Conservation (phyloP, 805 yeast genomes). For the Teunomyces gatunensis region DNA sequence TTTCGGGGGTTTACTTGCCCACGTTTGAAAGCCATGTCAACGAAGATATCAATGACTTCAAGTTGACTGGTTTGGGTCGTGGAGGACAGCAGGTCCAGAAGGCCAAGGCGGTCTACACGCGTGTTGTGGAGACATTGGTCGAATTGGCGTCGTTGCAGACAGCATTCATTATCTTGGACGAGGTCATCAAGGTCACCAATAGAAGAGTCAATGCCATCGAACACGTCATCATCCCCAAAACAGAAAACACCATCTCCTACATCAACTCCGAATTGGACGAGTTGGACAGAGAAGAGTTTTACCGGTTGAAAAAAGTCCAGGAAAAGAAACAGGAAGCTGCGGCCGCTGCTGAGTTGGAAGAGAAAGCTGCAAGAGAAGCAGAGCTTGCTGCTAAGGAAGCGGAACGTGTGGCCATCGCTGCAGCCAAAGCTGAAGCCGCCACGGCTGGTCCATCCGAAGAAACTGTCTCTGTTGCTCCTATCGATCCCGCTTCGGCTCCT, state of each 20-base stretch:
- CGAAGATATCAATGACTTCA: slow-evolving; percentile 87
- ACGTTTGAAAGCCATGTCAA: slow-evolving; percentile 85
- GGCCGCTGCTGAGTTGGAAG: slow-evolving; percentile 62
- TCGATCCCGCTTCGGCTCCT: not conserved
- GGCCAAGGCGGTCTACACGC: slow-evolving; percentile 89
- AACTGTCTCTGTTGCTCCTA: not conserved
- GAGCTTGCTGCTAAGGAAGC: slow-evolving; percentile 14
- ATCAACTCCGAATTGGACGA: slow-evolving; percentile 96
- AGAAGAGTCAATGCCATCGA: slow-evolving; percentile 98
- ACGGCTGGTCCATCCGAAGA: not conserved
- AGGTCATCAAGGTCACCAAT: slow-evolving; percentile 95
- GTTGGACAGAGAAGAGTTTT: slow-evolving; percentile 96
- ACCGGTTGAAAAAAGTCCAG: slow-evolving; percentile 93
- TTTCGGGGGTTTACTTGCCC: slow-evolving; percentile 92
- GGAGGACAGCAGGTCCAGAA: slow-evolving; percentile 98
- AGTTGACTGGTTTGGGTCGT: slow-evolving; percentile 93
- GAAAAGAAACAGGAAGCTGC: slow-evolving; percentile 85
- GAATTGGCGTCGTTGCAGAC: slow-evolving; percentile 95
- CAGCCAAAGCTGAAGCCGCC: not conserved
- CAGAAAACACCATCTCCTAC: slow-evolving; percentile 89
- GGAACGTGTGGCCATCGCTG: slow-evolving; percentile 18
- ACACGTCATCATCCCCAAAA: slow-evolving; percentile 96
- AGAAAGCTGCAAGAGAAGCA: slow-evolving; percentile 19
- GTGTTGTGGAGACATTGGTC: slow-evolving; percentile 95
- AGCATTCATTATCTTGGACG: slow-evolving; percentile 94